Evolutionary conservation across 768 basidiomycete genomes (phyloP), one percentile per base, ranked within the genome.

Genomic region (Rhizopogon vesiculosus): DNA sequence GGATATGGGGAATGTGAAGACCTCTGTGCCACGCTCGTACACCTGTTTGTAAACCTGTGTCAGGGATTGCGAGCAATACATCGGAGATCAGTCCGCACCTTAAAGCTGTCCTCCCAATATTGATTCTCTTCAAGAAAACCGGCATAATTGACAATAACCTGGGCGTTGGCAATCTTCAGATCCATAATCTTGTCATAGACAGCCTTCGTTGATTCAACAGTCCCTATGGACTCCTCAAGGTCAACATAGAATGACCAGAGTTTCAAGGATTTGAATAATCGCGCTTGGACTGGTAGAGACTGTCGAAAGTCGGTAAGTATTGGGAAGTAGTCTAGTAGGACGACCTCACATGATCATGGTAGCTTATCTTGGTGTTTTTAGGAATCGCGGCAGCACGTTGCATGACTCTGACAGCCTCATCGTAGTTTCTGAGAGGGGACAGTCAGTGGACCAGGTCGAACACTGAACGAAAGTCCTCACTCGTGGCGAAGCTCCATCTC

Each of bases 161-260:
- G 97, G 3, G 97, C 96, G 66, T 98, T 99, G 13, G 97, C 97
- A 52, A 99, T 99, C 52, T 93, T 87, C 59, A 99, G 79, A 59
- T 98, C 94, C 64, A 98, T 76, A 53, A 99, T 97, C 72, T 91
- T 93, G 76, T 99, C 95, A 66, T 98, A 98, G 2, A 95, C 92
- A 0, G 80, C 81, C 70, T 98, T 98, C 1, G 96, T 79, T 0
- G 88, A 89, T 55, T 96, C 93, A 16, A 97, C 89, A 0, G 93
- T 86, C 1, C 96, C 95, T 64, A 98, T 92, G 0, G 94, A 95
- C 69, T 99, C 97, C 69, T 98, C 95, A 16, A 98, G 79, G 65
- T 99, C 97, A 62, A 96, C 89, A 66, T 96, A 98, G 76, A 97
- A 98, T 0, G 95, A 97, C 97, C 97, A 99, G 1, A 99, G 81